A percentile compares a stretch with the other conserved stretches of the same genome.
Conservation (phyloP, 2,329 filamentous ascomycete species). For the Venturia asperata region DNA sequence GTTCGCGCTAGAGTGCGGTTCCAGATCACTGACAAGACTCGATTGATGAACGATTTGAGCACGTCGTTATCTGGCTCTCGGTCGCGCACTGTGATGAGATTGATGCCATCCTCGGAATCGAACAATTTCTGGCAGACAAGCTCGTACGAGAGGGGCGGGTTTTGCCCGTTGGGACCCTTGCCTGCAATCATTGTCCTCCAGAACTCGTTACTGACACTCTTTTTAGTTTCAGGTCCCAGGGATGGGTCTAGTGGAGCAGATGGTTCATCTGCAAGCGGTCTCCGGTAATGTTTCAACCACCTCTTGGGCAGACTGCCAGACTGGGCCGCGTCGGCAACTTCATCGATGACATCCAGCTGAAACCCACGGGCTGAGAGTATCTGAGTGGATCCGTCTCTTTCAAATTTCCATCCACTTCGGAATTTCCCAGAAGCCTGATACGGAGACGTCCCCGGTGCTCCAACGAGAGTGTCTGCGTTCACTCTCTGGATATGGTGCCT, state of each 20-base stretch:
- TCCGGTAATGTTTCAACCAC: not conserved
- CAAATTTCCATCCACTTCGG: not conserved
- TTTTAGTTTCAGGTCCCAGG: not conserved
- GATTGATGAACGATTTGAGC: not conserved
- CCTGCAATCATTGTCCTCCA: conserved; percentile 12
- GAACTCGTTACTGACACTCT: not conserved
- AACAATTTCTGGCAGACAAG: not conserved
- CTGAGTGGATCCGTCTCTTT: not conserved
- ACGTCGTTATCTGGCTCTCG: not conserved
- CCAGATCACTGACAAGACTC: not conserved
- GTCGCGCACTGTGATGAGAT: not conserved
- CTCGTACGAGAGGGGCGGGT: conserved; percentile 1
- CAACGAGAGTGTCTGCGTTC: conserved; percentile 10
- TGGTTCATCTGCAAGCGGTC: not conserved
- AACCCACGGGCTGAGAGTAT: not conserved
- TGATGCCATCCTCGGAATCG: not conserved
- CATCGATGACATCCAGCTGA: not conserved
- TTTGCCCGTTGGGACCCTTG: not conserved
- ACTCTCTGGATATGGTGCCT: not conserved
- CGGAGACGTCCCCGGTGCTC: not conserved
- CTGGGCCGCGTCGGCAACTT: not conserved
- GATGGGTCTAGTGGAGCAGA: no score
- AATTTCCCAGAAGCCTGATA: not conserved
- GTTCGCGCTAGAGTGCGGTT: not conserved
- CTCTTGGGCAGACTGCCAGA: not conserved